These are phyloP conservation scores for Aspergillus calidoustus DNA, from an alignment of 2,329 filamentous ascomycete species.

Conservation along the genomic window DNA sequence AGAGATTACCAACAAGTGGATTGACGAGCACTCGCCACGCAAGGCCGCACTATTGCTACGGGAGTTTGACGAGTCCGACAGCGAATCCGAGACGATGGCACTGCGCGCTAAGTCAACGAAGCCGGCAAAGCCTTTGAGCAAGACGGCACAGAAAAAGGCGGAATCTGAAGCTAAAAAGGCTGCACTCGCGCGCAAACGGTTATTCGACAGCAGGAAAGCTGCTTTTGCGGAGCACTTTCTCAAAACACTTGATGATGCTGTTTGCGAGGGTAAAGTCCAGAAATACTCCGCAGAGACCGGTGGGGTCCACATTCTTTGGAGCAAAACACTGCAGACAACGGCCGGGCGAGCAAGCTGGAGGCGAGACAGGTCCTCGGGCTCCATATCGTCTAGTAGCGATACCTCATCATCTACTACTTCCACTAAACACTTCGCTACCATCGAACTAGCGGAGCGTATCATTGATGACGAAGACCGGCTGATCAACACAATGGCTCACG, in stretches of 20 bases:
- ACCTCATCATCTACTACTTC: constrained; percentile 28
- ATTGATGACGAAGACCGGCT: constrained; percentile 78
- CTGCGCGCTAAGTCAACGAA: constrained; percentile 13
- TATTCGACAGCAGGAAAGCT: constrained; percentile 60
- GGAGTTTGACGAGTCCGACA: constrained; percentile 44
- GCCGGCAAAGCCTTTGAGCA: constrained; percentile 35
- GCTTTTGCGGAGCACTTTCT: constrained; percentile 59
- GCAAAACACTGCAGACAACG: constrained; percentile 65
- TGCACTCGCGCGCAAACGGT: constrained; percentile 47
- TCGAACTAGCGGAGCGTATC: constrained; percentile 88
- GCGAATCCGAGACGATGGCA: constrained; percentile 28
- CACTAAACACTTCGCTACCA: constrained; percentile 67
- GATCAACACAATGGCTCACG: constrained; percentile 90
- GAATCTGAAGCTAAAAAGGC: constrained; percentile 43
- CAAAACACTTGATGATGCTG: constrained; percentile 58
- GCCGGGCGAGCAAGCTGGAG: constrained; percentile 73
- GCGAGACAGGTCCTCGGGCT: constrained; percentile 49
- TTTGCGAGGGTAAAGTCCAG: constrained; percentile 55
- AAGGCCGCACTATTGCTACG: constrained; percentile 42
- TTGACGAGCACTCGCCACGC: constrained; percentile 58
- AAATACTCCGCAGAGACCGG: constrained; percentile 56
- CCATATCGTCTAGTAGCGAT: constrained; percentile 23
- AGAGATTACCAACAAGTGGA: constrained; percentile 58
- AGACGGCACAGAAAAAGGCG: constrained; percentile 46
- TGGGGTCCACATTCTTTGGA: constrained; percentile 65